Evolutionary conservation across 1,284 basidiomycete genomes (phyloP).

Genomic region (Coniferiporia sulphurascens): DNA sequence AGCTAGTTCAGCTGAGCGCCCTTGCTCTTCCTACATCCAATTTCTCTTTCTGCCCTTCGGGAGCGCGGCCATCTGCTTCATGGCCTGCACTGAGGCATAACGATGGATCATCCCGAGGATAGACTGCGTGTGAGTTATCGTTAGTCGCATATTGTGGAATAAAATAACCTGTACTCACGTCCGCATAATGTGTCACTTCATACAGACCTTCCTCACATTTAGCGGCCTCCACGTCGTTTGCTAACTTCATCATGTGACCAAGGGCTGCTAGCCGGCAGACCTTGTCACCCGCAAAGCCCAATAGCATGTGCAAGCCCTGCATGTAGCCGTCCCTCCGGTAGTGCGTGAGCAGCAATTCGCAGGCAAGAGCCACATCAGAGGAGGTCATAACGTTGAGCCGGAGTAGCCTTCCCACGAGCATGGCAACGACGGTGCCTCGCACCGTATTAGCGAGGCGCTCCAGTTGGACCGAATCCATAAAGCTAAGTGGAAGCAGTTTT

Average conservation of each 20-base stretch:
- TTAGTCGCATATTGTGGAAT: background rate
- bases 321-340: background rate
- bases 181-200: background rate
- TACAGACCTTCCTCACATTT: background rate
- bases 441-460: background rate
- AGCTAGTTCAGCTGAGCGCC: too few species aligned
- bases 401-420: background rate
- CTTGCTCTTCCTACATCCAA: background rate
- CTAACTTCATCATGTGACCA: background rate
- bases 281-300: background rate
- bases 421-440: background rate
- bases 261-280: background rate
- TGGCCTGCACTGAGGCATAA: background rate
- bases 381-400: background rate
- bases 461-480: background rate
- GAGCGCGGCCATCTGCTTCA: background rate
- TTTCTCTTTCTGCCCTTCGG: background rate
- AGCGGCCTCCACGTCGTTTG: background rate
- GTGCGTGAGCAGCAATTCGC: background rate
- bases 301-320: background rate
- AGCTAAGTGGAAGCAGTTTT: background rate
- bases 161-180: background rate
- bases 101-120: background rate
- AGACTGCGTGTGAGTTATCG: background rate
- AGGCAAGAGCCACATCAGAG: background rate